A percentile compares a stretch with the other conserved stretches of the same genome.
Conservation (phyloP, 2,329 filamentous ascomycete species). For the Talaromyces sp. region DNA sequence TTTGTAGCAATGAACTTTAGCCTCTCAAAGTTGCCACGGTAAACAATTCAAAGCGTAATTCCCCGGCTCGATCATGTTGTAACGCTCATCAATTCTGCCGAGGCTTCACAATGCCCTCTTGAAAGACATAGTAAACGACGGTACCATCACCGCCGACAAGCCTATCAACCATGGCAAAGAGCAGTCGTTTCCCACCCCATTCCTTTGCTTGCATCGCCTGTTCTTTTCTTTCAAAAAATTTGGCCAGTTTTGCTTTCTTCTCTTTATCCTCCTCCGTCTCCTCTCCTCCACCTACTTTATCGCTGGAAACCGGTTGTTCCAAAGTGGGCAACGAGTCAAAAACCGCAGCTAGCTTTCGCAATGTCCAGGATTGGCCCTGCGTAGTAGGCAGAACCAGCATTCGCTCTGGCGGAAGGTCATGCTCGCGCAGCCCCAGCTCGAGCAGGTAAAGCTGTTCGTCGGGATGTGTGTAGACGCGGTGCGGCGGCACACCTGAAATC, state of each 20-base stretch:
- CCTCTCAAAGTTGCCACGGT: not conserved
- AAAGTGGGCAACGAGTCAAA: constrained; percentile 48
- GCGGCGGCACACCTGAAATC: constrained; percentile 58
- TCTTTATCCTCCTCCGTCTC: constrained; percentile 15
- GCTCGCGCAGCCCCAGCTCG: constrained; percentile 43
- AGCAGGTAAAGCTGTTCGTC: constrained; percentile 60
- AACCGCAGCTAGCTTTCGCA: constrained; percentile 50
- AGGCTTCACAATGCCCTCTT: constrained; percentile 61
- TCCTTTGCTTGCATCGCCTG: constrained; percentile 25
- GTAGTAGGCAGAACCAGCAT: constrained; percentile 58
- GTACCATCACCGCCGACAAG: constrained; percentile 53
- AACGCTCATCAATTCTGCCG: constrained; percentile 51
- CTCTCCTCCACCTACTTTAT: constrained; percentile 2
- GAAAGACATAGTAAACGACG: constrained; percentile 60
- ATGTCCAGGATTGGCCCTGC: constrained; percentile 56
- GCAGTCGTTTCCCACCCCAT: constrained; percentile 48
- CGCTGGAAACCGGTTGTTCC: constrained; percentile 2
- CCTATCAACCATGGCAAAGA: constrained; percentile 54
- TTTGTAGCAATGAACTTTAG: not conserved
- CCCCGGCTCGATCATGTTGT: not conserved
- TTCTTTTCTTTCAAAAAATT: constrained; percentile 26
- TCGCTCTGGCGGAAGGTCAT: constrained; percentile 45
- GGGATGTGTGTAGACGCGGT: constrained; percentile 58
- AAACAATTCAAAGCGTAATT: not conserved
- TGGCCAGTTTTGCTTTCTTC: constrained; percentile 22